Evolutionary conservation across 1,284 basidiomycete genomes (phyloP).

Genomic region (Apiotrichum sp.): DNA sequence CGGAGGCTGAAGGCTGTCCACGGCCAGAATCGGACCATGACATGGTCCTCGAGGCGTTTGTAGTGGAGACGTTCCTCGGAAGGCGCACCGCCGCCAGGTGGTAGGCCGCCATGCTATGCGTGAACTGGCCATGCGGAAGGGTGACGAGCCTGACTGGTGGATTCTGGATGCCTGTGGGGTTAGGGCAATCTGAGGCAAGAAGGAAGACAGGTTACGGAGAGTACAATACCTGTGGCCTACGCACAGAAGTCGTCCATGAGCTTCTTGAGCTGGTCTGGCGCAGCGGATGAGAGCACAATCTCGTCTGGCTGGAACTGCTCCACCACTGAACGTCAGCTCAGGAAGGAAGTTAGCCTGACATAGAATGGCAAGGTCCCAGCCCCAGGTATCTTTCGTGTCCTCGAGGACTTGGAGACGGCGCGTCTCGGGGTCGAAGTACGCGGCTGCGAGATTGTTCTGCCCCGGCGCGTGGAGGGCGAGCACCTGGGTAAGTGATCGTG

Average conservation of each 20-base stretch:
- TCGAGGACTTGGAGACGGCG: constrained; percentile 67
- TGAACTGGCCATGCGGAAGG: constrained; percentile 16
- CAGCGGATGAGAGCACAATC: constrained; percentile 66
- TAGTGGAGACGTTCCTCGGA: not conserved
- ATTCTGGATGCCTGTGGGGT: constrained; percentile 11
- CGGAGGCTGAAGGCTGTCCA: no score
- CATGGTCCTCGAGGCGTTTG: not conserved
- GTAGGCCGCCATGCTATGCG: constrained; percentile 45
- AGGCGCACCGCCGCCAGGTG: constrained; percentile 10
- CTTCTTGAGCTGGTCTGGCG: constrained; percentile 70
- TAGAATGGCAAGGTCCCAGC: constrained; percentile 67
- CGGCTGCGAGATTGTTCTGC: constrained; percentile 54
- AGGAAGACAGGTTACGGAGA: not conserved
- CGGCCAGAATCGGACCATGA: not conserved
- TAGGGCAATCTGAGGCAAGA: no score
- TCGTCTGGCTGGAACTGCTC: constrained; percentile 68
- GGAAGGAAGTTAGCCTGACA: constrained; percentile 4
- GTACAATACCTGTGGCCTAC: constrained; percentile 16
- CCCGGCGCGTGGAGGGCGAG: constrained; percentile 27
- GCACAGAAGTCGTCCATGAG: constrained; percentile 60
- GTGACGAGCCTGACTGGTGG: not conserved
- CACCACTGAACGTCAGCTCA: constrained; percentile 55
- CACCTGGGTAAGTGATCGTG: constrained; percentile 14
- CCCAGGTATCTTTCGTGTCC: constrained; percentile 69
- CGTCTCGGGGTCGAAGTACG: constrained; percentile 69